Base-by-base conservation (phyloP, 78 protist species). In the Anaeramoeba flamelloides region DNA sequence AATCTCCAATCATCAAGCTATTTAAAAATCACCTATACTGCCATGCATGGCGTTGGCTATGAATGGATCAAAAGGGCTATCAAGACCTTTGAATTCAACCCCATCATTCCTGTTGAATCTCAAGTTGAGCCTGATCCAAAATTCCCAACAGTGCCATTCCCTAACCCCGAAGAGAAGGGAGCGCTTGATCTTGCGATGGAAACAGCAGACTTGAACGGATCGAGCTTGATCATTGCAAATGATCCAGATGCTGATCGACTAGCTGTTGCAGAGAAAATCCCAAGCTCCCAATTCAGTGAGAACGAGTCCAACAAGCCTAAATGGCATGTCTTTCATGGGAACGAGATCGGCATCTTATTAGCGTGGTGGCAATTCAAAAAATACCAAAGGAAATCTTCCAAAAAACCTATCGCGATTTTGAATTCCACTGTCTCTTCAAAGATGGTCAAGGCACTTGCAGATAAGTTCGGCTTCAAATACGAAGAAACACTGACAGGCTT, bases 181-280 rank as follows among this genome's bases (percentile, higher is more conserved):
- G 4, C 82, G 32, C 31, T 82, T 41, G 1, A 32, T 1, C 40
- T 76, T 1, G 87, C 96, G 33, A 89, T 89, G 33, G 75, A 81
- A 33, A 64, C 76, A 0, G 99, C 99, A 0, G 91, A 91, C 1
- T 38, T 2, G 0, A n/a, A 17, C 77, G 83, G 78, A 31, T 12
- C 86, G 22, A 3, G 76, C 2, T 33, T 93, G 3, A 89, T 97
- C 76, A 76, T 97, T 41, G 99, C 99, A 33, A 95, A 92, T 81
- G 99, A 97, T 77, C 99, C 99, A n/a, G 99, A 96, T 76, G 96
- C 98, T 0, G 99, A 96, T 82, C 79, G 99, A 22, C 80, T 93
- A 38, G 97, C 97, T 0, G 91, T 93, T 3, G 98, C 96, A 34
- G 98, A 95, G 83, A 22, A 22, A 81, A n/a, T 3, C 79, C 41